A percentile compares a stretch with the other conserved stretches of the same genome.
phyloP scores from a whole-genome alignment of 2,329 filamentous ascomycete species.

The Alternaria ventricosa region DNA sequence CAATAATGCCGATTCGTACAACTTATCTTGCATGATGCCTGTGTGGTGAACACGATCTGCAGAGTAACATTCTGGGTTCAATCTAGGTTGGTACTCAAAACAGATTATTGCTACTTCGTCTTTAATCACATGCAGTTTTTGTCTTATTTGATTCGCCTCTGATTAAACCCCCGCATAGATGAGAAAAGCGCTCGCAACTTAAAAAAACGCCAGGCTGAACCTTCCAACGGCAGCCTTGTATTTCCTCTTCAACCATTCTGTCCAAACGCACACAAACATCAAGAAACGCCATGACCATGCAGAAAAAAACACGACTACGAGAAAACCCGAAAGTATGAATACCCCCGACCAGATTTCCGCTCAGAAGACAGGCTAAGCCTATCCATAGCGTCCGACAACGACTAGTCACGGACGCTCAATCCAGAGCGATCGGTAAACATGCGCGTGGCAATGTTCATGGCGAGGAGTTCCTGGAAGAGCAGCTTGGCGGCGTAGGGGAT shows the following conservation, averaged over 20 bases:
- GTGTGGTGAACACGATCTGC: neutral
- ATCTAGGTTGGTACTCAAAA: neutral
- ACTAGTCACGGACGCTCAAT: constrained; percentile 66
- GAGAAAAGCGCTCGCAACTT: neutral
- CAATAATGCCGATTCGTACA: neutral
- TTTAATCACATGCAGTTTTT: neutral
- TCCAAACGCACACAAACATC: neutral
- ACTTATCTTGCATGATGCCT: neutral
- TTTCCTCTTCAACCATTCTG: neutral
- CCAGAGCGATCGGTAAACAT: constrained; percentile 92
- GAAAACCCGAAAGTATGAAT: neutral
- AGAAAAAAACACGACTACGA: neutral
- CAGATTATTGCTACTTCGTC: neutral
- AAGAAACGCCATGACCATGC: neutral
- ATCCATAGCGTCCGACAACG: neutral
- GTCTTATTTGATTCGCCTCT: neutral
- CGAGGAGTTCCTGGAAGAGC: constrained; percentile 95
- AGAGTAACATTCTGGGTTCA: neutral
- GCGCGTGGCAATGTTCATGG: constrained; percentile 97
- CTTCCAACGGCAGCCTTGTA: neutral
- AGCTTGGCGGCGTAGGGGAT: constrained; percentile 98
- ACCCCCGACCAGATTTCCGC: neutral
- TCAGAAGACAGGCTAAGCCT: neutral
- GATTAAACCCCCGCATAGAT: neutral
- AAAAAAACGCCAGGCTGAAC: neutral